Evolutionary conservation across 805 yeast species (phyloP).

Genomic region (Starmerella ratchasimensis): DNA sequence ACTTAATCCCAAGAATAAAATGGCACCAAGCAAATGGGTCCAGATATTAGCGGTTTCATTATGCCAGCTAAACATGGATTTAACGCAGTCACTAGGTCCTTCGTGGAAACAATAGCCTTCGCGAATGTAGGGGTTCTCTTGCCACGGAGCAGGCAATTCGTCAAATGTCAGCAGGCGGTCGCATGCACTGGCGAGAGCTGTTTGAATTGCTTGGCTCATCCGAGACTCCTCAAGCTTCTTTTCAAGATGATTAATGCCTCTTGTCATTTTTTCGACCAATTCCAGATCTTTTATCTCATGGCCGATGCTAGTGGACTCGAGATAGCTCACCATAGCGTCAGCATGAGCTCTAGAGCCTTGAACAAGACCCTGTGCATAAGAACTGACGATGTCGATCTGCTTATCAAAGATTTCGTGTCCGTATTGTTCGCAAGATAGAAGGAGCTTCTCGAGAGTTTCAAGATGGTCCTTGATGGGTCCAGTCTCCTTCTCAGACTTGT

Average conservation of each 20-base stretch:
- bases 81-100: conserved; percentile 44
- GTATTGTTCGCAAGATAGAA: conserved; percentile 27
- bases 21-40: conserved; percentile 71
- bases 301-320: conserved; percentile 22
- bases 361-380: conserved; percentile 22
- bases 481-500: too few relatives aligned
- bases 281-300: conserved; percentile 18
- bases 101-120: conserved; percentile 75
- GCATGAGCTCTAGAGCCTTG: conserved; percentile 25
- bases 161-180: conserved; percentile 54
- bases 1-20: conserved; percentile 42
- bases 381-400: conserved; percentile 21
- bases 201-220: conserved; percentile 18
- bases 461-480: conserved; percentile 1
- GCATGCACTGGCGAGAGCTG: conserved; percentile 21
- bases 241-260: conserved; percentile 27
- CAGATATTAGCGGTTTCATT: conserved; percentile 89
- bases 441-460: conserved; percentile 9
- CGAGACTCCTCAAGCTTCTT: conserved; percentile 25
- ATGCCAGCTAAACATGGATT: conserved; percentile 51
- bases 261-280: conserved; percentile 19
- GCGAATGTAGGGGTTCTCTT: conserved; percentile 76
- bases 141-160: conserved; percentile 84
- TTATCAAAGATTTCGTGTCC: conserved; percentile 23
- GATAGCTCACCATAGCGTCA: conserved; percentile 24